phyloP scores from a whole-genome alignment of 2,329 filamentous ascomycete species.

The Pseudonectria buxi region DNA sequence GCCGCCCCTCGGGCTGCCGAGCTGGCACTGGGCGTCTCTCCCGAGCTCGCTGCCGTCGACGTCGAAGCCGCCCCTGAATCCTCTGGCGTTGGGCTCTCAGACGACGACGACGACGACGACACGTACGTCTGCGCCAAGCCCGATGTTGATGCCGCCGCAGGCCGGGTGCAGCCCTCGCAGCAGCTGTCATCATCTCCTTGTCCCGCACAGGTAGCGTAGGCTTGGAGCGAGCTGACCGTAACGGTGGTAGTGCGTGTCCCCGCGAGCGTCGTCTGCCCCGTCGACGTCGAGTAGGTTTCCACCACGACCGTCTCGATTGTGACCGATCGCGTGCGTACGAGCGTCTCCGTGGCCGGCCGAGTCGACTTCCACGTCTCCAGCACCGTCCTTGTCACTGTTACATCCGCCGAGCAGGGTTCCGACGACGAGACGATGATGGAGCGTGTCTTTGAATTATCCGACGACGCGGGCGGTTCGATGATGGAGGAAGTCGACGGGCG shows the following conservation, averaged over 20 bases:
- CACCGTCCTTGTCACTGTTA: constrained; percentile 16
- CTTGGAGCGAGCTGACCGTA: constrained; percentile 14
- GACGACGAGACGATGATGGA: not conserved
- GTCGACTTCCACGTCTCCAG: constrained; percentile 19
- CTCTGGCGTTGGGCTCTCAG: no score
- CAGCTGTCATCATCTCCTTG: constrained; percentile 10
- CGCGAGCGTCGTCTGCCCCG: constrained; percentile 11
- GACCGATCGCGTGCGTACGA: constrained; percentile 14
- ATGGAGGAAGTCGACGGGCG: no score
- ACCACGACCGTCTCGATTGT: constrained; percentile 17
- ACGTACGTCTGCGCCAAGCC: no score
- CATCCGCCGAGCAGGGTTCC: constrained; percentile 16
- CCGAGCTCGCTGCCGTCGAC: no score
- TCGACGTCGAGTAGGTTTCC: constrained; percentile 22
- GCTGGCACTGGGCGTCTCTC: no score
- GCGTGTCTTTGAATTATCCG: no score
- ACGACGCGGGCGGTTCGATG: no score
- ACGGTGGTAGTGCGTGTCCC: constrained; percentile 16
- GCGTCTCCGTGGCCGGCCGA: constrained; percentile 8
- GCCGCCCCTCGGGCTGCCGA: no score
- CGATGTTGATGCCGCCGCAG: not conserved
- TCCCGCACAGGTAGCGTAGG: constrained; percentile 10
- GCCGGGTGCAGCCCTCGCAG: constrained; percentile 11
- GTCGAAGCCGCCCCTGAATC: no score
- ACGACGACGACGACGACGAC: no score